A percentile compares a stretch with the other conserved stretches of the same genome.
phyloP scores from a whole-genome alignment of 2,329 filamentous ascomycete species.

The Xylariaceae sp. region DNA sequence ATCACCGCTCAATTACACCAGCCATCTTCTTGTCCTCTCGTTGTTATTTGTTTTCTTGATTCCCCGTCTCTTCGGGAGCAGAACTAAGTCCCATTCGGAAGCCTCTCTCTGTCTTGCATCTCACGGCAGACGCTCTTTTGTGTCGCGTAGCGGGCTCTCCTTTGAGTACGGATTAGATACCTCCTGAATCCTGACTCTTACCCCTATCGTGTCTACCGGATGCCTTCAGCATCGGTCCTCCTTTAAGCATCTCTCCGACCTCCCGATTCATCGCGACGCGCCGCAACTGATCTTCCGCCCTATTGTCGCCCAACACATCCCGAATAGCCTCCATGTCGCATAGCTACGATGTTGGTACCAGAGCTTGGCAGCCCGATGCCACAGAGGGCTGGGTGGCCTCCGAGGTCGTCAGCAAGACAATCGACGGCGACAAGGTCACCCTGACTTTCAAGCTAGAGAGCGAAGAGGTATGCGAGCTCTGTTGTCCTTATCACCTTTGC shows the following conservation, averaged over 20 bases:
- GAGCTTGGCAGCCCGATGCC: constrained; percentile 96
- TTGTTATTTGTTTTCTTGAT: constrained; percentile 15
- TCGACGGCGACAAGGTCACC: constrained; percentile 80
- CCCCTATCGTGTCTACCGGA: constrained; percentile 26
- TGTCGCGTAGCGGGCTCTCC: constrained; percentile 10
- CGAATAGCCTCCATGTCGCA: constrained; percentile 67
- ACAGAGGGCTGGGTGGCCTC: constrained; percentile 97
- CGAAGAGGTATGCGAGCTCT: constrained; percentile 65
- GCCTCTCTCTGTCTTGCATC: no score
- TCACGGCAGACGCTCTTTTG: constrained; percentile 7
- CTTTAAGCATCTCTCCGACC: constrained; percentile 22
- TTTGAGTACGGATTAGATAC: constrained; percentile 21
- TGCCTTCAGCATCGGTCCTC: constrained; percentile 30
- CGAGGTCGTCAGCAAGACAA: constrained; percentile 80
- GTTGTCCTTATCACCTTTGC: not conserved
- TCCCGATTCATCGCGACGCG: constrained; percentile 18
- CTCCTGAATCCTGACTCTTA: constrained; percentile 19
- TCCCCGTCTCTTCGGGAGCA: constrained; percentile 9
- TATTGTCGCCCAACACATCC: constrained; percentile 10
- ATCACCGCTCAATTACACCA: constrained; percentile 15
- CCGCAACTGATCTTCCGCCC: constrained; percentile 19
- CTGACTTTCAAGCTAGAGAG: constrained; percentile 83
- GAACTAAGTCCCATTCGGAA: constrained; percentile 1
- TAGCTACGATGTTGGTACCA: constrained; percentile 91
- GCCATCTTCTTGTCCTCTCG: constrained; percentile 12